These are phyloP conservation scores for Trypanosoma conorhini DNA, from an alignment of 208 protist genomes.

Conservation along the genomic window DNA sequence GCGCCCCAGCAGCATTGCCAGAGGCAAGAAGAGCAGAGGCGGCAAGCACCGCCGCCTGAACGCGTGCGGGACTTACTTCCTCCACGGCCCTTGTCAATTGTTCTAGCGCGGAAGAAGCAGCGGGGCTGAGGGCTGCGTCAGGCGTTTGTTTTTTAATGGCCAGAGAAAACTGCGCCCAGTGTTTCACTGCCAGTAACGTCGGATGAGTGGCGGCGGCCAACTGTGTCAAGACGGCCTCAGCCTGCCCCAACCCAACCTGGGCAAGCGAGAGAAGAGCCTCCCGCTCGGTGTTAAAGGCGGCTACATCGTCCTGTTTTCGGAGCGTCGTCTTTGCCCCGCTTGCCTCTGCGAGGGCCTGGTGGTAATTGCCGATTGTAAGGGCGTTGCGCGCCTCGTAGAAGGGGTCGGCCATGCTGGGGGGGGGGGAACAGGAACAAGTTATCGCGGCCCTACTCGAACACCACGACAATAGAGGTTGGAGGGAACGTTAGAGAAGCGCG, in stretches of 20 bases:
- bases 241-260: conserved; percentile 79
- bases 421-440: background rate
- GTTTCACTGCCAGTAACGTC: conserved; percentile 48
- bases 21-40: conserved; percentile 47
- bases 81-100: conserved; percentile 37
- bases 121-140: conserved; percentile 9
- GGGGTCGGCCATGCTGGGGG: conserved; percentile 60
- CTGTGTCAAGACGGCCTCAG: conserved; percentile 61
- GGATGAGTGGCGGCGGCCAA: conserved; percentile 52
- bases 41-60: conserved; percentile 55
- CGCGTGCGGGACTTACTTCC: conserved; percentile 24
- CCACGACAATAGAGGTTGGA: background rate
- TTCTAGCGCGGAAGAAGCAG: conserved; percentile 22
- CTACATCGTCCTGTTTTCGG: conserved; percentile 52
- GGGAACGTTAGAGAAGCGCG: too few relatives aligned
- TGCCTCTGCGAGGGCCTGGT: conserved; percentile 75
- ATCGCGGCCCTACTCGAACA: background rate
- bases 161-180: conserved; percentile 52
- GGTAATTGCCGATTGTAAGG: conserved; percentile 85
- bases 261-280: conserved; percentile 61
- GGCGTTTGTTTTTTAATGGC: conserved; percentile 22
- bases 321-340: conserved; percentile 37
- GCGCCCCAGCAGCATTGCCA: conserved; percentile 38
- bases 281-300: conserved; percentile 66
- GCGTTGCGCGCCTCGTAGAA: conserved; percentile 87